Evolutionary conservation across 2,329 filamentous ascomycete species (phyloP).

Genomic region (Colletotrichum eremochloae): DNA sequence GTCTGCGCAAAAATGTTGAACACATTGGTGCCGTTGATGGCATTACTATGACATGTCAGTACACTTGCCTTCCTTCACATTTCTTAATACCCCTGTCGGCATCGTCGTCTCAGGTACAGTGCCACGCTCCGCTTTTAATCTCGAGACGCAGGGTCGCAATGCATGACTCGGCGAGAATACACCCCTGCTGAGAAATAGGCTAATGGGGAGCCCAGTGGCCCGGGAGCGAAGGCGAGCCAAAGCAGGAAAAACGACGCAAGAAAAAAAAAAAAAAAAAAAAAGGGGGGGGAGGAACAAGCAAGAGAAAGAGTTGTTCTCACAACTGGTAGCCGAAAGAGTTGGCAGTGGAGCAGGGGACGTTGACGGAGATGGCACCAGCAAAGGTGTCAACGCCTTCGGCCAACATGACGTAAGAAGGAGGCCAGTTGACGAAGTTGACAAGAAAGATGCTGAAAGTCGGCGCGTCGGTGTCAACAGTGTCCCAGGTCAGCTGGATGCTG

Average conservation of each 20-base stretch:
- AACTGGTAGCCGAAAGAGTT: constrained; percentile 57
- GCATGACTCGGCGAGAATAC: constrained; percentile 2
- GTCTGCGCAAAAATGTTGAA: constrained; percentile 60
- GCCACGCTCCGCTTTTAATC: constrained; percentile 24
- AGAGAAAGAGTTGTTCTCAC: constrained; percentile 11
- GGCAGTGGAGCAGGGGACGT: constrained; percentile 54
- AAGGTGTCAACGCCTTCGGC: constrained; percentile 52
- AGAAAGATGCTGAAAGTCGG: constrained; percentile 56
- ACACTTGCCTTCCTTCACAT: not conserved
- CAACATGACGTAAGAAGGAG: constrained; percentile 55
- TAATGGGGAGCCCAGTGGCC: constrained; percentile 12
- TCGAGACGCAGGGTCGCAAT: constrained; percentile 3
- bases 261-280: not conserved
- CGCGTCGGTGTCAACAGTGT: constrained; percentile 57
- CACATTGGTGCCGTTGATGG: constrained; percentile 60
- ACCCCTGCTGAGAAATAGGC: constrained; percentile 3
- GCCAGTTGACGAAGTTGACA: constrained; percentile 61
- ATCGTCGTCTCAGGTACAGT: not conserved
- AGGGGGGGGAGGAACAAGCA: constrained; percentile 38
- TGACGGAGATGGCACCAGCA: constrained; percentile 50
- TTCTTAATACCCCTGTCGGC: not conserved
- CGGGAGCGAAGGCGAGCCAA: not conserved
- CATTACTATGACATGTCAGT: constrained; percentile 47
- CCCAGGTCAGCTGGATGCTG: constrained; percentile 52
- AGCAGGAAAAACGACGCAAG: not conserved